Percentiles rank a stretch among this genome's conserved stretches.
These are phyloP conservation scores for Rhizopus delemar DNA, from an alignment of 371 early-diverging fungal genomes.

Conservation along the genomic window DNA sequence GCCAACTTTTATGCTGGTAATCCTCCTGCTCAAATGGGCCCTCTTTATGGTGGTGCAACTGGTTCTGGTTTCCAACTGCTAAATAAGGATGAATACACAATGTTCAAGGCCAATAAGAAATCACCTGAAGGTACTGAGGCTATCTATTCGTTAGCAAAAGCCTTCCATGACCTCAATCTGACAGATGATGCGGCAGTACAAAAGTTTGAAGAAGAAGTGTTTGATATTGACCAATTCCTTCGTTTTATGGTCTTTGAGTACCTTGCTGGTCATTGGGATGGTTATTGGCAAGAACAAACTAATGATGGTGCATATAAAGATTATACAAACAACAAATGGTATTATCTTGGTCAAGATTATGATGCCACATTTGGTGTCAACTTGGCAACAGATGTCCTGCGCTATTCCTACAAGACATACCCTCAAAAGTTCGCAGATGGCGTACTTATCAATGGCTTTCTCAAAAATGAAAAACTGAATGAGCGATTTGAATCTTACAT, in stretches of 20 bases:
- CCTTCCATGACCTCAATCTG: constrained; percentile 33
- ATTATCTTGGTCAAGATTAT: constrained; percentile 58
- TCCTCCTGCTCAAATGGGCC: constrained; percentile 50
- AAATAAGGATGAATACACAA: constrained; percentile 26
- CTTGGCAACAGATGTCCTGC: constrained; percentile 29
- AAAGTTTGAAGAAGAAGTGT: constrained; percentile 27
- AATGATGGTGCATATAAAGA: constrained; percentile 62
- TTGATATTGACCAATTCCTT: constrained; percentile 53
- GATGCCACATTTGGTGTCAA: constrained; percentile 62
- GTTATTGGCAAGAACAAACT: constrained; percentile 55
- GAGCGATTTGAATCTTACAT: constrained; percentile 51
- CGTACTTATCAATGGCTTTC: constrained; percentile 52
- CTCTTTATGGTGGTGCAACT: constrained; percentile 54
- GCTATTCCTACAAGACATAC: constrained; percentile 42
- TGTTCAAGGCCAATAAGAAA: constrained; percentile 25
- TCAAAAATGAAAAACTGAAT: constrained; percentile 40
- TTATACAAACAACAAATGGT: constrained; percentile 42
- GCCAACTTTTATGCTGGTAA: constrained; percentile 52
- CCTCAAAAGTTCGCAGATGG: constrained; percentile 37
- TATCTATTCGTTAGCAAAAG: constrained; percentile 35
- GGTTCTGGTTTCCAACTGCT: constrained; percentile 49
- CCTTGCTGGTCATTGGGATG: constrained; percentile 58
- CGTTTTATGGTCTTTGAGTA: constrained; percentile 65
- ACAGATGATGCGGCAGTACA: constrained; percentile 37
- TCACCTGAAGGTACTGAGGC: constrained; percentile 32